Base-by-base conservation (phyloP, 2,329 filamentous ascomycete genomes). In the Botryosphaeria dothidea region DNA sequence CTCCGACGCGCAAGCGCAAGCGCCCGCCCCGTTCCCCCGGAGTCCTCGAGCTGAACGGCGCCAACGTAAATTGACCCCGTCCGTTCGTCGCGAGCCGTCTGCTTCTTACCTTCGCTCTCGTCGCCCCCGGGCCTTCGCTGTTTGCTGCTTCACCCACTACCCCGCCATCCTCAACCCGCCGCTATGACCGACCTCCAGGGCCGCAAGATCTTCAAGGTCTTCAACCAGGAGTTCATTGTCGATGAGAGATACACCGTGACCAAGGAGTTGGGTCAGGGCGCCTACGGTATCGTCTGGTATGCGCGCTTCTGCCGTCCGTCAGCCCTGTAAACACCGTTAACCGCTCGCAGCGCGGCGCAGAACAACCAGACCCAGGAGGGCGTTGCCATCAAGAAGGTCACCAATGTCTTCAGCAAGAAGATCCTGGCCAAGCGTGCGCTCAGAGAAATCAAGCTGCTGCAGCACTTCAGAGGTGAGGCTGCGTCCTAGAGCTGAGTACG, bases 391-490 rank as follows among this genome's bases (percentile, higher is more conserved):
- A 99, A 99, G 83, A 99, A 99, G 82, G 92, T 99, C 78, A 99
- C 95, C 83, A 99, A 99, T 91, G 94, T 99, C 73, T 99, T 99
- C 82, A 97, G 93, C 86, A 99, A 99, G 84, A 98, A 98, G 88
- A 99, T 99, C 72, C 86, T 99, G 71, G 95, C 95, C 73, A 99
- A 99, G 88, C 92, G 95, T 75, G 95, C 95, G 57, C 81, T 99
- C 84, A 89, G 95, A 79, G 95, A 99, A 83, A 98, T 99, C 82
- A 99, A 98, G 87, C 87, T 99, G 71, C 85, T 99, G 69, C 94
- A 98, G 83, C 95, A 99, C 81, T 99, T 99, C 83, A 88, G 95
- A 77, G 82, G 78, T 74, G 67, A 63, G 56, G 27, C 56, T 31
- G 27, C n/a, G 38, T 36, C 76, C 66, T 13, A 1, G 46, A 45